Percentiles rank a stretch among this genome's conserved stretches.
phyloP scores from a whole-genome alignment of 2,329 filamentous ascomycete species.

The Xylariales sp. region DNA sequence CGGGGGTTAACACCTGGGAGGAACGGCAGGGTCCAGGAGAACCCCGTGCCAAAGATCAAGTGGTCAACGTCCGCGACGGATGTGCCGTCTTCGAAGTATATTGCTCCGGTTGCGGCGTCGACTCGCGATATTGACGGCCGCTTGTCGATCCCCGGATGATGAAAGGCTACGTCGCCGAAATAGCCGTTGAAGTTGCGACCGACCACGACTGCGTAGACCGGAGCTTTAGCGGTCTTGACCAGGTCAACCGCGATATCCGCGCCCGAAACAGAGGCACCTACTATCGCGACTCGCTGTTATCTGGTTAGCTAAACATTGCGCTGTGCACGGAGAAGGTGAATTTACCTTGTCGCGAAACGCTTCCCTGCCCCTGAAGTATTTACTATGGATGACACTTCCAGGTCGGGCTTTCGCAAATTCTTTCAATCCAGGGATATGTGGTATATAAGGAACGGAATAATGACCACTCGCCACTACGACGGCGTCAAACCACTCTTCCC shows the following conservation, averaged over 20 bases:
- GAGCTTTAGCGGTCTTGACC: conserved; percentile 12
- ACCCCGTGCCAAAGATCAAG: conserved; percentile 64
- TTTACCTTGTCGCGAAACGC: conserved; percentile 40
- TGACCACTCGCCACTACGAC: conserved; percentile 58
- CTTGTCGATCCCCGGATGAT: conserved; percentile 18
- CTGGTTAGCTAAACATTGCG: conserved; percentile 3
- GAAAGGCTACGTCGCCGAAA: conserved; percentile 23
- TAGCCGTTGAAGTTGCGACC: conserved; percentile 23
- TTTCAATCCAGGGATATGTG: conserved; percentile 40
- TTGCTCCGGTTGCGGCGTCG: conserved; percentile 32
- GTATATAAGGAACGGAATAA: conserved; percentile 53
- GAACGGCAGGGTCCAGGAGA: conserved; percentile 60
- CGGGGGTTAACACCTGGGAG: conserved; percentile 44
- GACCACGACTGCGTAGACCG: conserved; percentile 21
- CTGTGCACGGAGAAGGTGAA: too few relatives aligned
- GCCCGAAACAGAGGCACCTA: conserved; percentile 61
- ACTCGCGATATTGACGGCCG: conserved; percentile 43
- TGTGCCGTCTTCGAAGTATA: conserved; percentile 53
- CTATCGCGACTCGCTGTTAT: conserved; percentile 50
- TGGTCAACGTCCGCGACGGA: conserved; percentile 50
- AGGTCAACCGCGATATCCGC: conserved; percentile 43
- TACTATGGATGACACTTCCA: conserved; percentile 50
- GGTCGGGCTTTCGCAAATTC: conserved; percentile 40
- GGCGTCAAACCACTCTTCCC: conserved; percentile 58
- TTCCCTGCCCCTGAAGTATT: conserved; percentile 45